phyloP scores from a whole-genome alignment of 176 grass and related monocot species.

The Oryza meridionalis region DNA sequence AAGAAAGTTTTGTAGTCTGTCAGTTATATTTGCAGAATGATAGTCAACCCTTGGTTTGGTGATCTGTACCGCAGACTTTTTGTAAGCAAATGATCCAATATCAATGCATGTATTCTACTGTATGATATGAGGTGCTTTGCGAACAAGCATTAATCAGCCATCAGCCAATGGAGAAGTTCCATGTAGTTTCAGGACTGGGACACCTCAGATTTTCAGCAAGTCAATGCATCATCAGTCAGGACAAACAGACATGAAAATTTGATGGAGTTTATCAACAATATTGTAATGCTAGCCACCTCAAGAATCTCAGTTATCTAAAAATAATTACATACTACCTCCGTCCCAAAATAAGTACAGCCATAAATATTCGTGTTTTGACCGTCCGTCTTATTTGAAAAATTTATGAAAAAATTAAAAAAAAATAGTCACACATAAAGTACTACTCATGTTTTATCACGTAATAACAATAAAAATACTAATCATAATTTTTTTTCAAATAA shows the following conservation, averaged over 20 bases:
- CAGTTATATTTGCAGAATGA: no score
- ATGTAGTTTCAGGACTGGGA: background rate
- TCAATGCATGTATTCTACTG: background rate
- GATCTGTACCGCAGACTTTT: slow-evolving; percentile 17
- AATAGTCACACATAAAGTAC: no score
- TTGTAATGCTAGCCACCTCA: background rate
- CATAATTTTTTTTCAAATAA: no score
- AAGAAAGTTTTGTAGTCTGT: background rate
- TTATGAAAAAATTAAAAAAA: no score
- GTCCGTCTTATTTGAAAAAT: no score
- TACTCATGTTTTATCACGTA: no score
- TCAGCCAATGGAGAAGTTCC: slow-evolving; percentile 14
- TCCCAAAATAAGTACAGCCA: no score
- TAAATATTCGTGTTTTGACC: no score
- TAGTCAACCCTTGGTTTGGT: slow-evolving; percentile 13
- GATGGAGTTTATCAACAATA: background rate
- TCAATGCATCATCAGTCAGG: background rate
- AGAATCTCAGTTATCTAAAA: slow-evolving; percentile 13
- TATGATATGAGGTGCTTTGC: background rate
- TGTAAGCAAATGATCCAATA: background rate
- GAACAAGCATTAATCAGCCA: background rate
- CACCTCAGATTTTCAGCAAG: background rate
- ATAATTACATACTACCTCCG: background rate
- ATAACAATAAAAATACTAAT: no score
- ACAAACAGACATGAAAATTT: background rate